Evolutionary conservation across 2,329 filamentous ascomycete species (phyloP), one percentile per base, ranked within the genome.

Genomic region (Gliomastix tumulicola): DNA sequence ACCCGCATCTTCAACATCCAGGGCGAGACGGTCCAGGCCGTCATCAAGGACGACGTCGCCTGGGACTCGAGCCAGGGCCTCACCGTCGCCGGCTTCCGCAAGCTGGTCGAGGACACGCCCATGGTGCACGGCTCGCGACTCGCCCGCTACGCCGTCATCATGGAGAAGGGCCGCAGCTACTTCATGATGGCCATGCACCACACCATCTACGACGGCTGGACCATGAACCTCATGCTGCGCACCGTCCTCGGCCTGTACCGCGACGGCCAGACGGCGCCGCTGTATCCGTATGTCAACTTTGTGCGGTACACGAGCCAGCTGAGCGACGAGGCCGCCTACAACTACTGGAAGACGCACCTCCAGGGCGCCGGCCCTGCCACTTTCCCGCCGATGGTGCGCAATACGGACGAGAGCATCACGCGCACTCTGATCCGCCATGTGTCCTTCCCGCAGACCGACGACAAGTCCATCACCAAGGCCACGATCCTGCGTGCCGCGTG

Each of bases 241-340:
- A 34, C 32, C 32, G 10, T 34, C 5, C 20, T 19, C 15, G 12
- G 12, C 12, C 16, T 22, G 19, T 34, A 34, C 13, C 10, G 22
- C 27, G 21, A 27, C 11, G 12, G 6, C 16, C 17, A 12, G 20
- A 55, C 0, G 53, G 15, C 21, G 12, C 15, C 16, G 7, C 15
- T 28, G 25, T 28, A 28, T 28, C 25, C 25, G 7, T 28, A 28
- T 16, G n/a, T 16, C 32, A 49, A 59, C 21, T 67, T 66, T 38
- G 63, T 67, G 41, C 54, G 55, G 30, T 63, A 64, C 39, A 54
- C 68, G 7, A 53, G 56, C 40, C 52, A 63, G 21, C 50, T 54
- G 16, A 35, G 45, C 16, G 27, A 31, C 10, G 31, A 38, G 13
- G 30, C 30, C n/a, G 38, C 44, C 6, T 13, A 27, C 7, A 15